Base-by-base conservation (phyloP, 1,139 yeast species). In the Torulaspora pretoriensis region DNA sequence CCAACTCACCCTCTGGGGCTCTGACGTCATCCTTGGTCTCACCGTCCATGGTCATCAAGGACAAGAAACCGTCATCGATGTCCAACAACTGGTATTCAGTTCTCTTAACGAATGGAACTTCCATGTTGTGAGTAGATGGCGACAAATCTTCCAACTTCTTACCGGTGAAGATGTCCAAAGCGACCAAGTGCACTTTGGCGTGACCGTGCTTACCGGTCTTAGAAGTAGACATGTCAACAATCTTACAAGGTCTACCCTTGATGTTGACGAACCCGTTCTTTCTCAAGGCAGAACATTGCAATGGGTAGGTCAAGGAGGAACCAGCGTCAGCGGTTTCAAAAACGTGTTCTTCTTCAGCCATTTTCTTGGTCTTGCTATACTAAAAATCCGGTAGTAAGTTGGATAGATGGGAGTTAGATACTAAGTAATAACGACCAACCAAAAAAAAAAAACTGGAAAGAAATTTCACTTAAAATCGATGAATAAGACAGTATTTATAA, bases 151-250 rank as follows among this genome's bases (percentile, higher is more conserved):
- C 98, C 75, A 90, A 83, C 81, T 92, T 92, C 90, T 92, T 94
- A 75, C 90, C 89, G 68, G 98, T 92, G 90, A 92, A 92, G 73
- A 92, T 90, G 74, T 92, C 98, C 67, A 85, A 83, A 72, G 97
- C 97, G 61, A 92, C 97, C 78, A 92, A 83, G 78, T 92, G 97
- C 75, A 92, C 98, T 83, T 92, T 92, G 73, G 98, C 98, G 92
- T 92, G 98, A 78, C 98, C 98, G 85, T 92, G 98, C 97, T 92
- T 92, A 79, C 98, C 98, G 66, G 98, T 92, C 86, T 92, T 92
- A 69, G 98, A 92, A 70, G 98, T 92, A 57, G 98, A 92, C 98
- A 92, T 92, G 74, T 92, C 98, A 67, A 92, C 94, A 74, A 92
- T 92, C 85, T 92, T 92, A 83, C 98, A 92, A 73, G 98, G 98